Evolutionary conservation across 1,284 basidiomycete species (phyloP).

Genomic region (Malassezia equina): DNA sequence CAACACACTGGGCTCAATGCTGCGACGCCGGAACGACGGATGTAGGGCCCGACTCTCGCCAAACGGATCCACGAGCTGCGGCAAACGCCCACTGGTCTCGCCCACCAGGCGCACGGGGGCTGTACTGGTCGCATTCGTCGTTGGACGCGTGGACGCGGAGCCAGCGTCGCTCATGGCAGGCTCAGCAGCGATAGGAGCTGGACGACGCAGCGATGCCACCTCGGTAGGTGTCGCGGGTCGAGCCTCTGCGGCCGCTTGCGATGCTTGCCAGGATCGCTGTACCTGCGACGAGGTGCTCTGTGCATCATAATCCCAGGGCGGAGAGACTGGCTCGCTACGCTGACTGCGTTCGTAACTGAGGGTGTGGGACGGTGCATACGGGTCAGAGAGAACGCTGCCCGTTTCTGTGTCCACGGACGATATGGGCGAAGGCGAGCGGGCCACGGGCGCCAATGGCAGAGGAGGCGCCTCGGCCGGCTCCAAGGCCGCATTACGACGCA

Average conservation of each 20-base stretch:
- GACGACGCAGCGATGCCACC: neutral
- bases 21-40: conserved; percentile 3
- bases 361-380: neutral
- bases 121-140: neutral
- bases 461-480: neutral
- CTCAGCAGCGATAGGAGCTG: neutral
- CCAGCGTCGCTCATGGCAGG: neutral
- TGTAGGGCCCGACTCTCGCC: neutral
- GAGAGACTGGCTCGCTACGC: neutral
- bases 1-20: conserved; percentile 18
- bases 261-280: neutral
- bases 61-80: conserved; percentile 16
- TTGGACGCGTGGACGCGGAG: neutral
- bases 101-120: conserved; percentile 1
- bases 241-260: neutral
- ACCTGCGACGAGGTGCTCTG: neutral
- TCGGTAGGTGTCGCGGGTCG: neutral
- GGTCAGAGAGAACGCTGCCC: neutral
- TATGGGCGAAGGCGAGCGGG: neutral
- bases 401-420: neutral
- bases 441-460: neutral
- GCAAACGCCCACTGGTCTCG: conserved; percentile 6
- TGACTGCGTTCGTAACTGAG: too few relatives aligned
- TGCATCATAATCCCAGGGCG: neutral
- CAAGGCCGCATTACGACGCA: too few relatives aligned